Base-by-base conservation (phyloP, 257 asterid species). In the Solanum phureja region DNA sequence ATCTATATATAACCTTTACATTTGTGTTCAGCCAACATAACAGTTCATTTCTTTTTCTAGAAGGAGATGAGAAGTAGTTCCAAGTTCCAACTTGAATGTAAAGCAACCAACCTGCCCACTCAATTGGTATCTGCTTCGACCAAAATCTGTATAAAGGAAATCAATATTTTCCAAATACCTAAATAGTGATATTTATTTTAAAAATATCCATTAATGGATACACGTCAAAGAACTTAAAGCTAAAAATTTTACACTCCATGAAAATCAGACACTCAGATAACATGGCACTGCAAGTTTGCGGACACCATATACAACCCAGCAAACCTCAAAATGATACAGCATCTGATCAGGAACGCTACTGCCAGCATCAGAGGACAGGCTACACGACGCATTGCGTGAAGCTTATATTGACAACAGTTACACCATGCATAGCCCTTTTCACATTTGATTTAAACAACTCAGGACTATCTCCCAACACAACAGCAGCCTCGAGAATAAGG, bases 361-460 rank as follows among this genome's bases (percentile, higher is more conserved):
- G 68, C 88, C 84, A 46, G 46, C 82, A 38, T 14, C 60, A 38
- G 60, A 27, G 83, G 35, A 76, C 21, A n/a, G 85, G 86, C 87
- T 89, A 88, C 23, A 86, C 37, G 87, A 86, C 21, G 87, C 93
- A 92, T 40, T 87, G 83, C 18, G 92, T 10, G 88, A 89, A 93
- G 87, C 33, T 66, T 89, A 88, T 87, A 19, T 89, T 79, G 37
- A 90, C 92, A 74, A 92, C 91, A 46, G 76, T 73, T 24, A 90
- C 94, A 83, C 94, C 94, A 38, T 56, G n/a, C 92, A 93, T 90
- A 4, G 96, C 93, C 90, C 85, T 91, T 88, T 82, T 88, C 88
- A 92, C 96, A 24, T 93, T 91, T 29, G 89, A 81, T 71, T 88
- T 88, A 86, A 93, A 92, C 84, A 83, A 34, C 87, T 44, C 89